Percentiles rank a stretch among this genome's conserved stretches.
phyloP scores from a whole-genome alignment of 495 filamentous ascomycete species.

The Poronia punctata region DNA sequence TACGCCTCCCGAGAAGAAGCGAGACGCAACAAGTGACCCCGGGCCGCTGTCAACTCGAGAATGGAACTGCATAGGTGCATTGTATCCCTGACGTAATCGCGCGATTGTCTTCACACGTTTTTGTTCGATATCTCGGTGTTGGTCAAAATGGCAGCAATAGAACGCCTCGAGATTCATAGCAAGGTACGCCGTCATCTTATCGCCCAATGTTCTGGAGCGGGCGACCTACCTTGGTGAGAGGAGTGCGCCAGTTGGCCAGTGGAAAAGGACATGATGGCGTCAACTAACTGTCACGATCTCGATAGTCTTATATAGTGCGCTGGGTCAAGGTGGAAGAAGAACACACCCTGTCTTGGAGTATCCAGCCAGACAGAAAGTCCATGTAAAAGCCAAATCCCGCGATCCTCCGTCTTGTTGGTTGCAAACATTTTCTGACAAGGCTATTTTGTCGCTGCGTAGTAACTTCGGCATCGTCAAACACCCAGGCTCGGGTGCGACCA shows the following conservation, averaged over 20 bases:
- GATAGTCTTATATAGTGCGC: constrained; percentile 89
- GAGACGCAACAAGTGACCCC: too few species aligned
- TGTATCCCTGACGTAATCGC: constrained; percentile 1
- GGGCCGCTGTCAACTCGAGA: too few species aligned
- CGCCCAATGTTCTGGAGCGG: neutral
- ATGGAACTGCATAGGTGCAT: constrained; percentile 4
- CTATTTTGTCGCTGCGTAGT: constrained; percentile 26
- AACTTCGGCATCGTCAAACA: constrained; percentile 98
- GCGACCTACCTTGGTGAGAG: constrained; percentile 5
- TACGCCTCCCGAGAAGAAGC: too few species aligned
- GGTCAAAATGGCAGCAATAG: constrained; percentile 75
- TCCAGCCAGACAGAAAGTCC: constrained; percentile 95
- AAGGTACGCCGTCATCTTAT: constrained; percentile 56
- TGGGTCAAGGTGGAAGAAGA: constrained; percentile 87
- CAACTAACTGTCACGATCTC: neutral
- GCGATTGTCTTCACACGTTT: neutral
- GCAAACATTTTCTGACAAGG: neutral
- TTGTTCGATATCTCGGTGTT: neutral
- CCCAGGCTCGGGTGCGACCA: constrained; percentile 61
- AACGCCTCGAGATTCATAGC: constrained; percentile 96
- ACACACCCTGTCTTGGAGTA: constrained; percentile 94
- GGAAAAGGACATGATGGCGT: constrained; percentile 7
- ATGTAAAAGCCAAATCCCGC: constrained; percentile 43
- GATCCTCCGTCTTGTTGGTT: neutral
- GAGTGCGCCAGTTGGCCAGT: neutral